Conservation (phyloP, 768 basidiomycete genomes). For the Pisolithus sp. region DNA sequence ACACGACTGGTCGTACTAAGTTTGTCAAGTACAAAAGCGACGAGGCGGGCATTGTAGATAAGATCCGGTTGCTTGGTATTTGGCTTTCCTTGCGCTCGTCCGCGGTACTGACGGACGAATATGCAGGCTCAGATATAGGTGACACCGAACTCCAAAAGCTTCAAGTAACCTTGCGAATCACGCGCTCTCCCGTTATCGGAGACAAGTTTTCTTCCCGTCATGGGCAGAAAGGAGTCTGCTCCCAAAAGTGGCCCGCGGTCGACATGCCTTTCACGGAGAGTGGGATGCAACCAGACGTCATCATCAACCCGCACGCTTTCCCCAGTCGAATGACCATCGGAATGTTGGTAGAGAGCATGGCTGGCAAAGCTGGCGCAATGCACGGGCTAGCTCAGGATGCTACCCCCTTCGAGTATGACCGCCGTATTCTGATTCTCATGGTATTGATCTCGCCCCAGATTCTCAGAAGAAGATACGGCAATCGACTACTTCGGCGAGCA, state of each 20-base stretch:
- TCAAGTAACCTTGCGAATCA: slow-evolving; percentile 88
- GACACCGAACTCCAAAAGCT: slow-evolving; percentile 88
- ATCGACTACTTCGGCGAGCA: slow-evolving; percentile 97
- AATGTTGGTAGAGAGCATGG: slow-evolving; percentile 99
- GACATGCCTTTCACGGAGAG: slow-evolving; percentile 99
- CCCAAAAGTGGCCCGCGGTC: slow-evolving; percentile 95
- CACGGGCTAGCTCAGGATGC: slow-evolving; percentile 98
- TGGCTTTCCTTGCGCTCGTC: not conserved
- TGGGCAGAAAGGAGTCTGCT: slow-evolving; percentile 99
- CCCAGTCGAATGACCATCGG: slow-evolving; percentile 99
- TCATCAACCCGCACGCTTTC: slow-evolving; percentile 99
- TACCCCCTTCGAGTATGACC: slow-evolving; percentile 88
- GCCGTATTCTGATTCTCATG: slow-evolving; percentile 3
- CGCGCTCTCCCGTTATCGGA: slow-evolving; percentile 93
- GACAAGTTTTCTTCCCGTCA: slow-evolving; percentile 99
- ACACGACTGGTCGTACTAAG: slow-evolving; percentile 72
- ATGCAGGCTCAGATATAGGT: slow-evolving; percentile 76
- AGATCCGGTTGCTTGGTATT: slow-evolving; percentile 84
- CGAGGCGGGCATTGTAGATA: slow-evolving; percentile 82
- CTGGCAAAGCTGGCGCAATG: slow-evolving; percentile 98
- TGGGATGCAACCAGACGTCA: slow-evolving; percentile 97
- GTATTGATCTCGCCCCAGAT: slow-evolving; percentile 40
- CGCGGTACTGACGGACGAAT: not conserved
- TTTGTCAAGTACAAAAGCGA: slow-evolving; percentile 97
- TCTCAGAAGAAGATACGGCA: slow-evolving; percentile 95